Conservation (phyloP, 139 green algal genomes). For the Zygnema circumcarinatum region DNA sequence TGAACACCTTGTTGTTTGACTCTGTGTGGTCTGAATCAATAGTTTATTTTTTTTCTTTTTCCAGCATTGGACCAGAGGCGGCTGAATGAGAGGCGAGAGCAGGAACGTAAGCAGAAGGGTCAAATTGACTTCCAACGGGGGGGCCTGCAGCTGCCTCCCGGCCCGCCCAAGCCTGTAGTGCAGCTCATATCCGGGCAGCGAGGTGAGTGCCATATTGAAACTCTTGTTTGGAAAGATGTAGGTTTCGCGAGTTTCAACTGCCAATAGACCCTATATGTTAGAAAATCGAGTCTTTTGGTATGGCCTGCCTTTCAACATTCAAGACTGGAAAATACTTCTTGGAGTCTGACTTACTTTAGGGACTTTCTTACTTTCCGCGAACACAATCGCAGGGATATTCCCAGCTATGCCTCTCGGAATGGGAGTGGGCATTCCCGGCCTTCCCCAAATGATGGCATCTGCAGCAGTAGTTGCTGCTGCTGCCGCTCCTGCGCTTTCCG, state of each 20-base stretch:
- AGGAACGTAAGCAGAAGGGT: slow-evolving; percentile 35
- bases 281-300: neutral
- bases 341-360: neutral
- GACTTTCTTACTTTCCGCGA: neutral
- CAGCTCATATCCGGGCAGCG: slow-evolving; percentile 12
- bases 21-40: neutral
- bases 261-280: neutral
- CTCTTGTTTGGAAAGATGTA: neutral
- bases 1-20: neutral
- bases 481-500: neutral
- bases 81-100: slow-evolving; percentile 23
- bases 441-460: slow-evolving; percentile 3
- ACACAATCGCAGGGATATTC: neutral
- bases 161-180: slow-evolving; percentile 11
- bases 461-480: neutral
- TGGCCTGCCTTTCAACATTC: neutral
- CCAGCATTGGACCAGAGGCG: slow-evolving; percentile 33
- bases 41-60: neutral
- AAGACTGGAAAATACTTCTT: neutral
- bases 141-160: neutral
- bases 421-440: neutral
- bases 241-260: neutral
- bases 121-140: slow-evolving; percentile 44
- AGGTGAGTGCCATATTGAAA: slow-evolving; percentile 12
- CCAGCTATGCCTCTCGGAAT: neutral